phyloP scores from a whole-genome alignment of 495 filamentous ascomycete species.

The Schizothecium vesticola region DNA sequence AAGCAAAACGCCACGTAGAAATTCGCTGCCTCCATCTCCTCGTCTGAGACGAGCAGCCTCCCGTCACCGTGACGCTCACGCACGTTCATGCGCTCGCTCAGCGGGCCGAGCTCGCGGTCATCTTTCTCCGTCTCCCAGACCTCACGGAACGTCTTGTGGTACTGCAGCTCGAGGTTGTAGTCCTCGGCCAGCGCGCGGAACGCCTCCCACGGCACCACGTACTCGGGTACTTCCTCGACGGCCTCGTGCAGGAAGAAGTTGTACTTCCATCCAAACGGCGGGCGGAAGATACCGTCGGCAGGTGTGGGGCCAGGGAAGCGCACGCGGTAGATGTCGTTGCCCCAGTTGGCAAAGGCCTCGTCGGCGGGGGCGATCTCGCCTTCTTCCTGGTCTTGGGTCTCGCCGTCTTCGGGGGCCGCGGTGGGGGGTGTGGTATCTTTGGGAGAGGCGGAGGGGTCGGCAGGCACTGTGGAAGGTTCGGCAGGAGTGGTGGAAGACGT shows the following conservation, averaged over 20 bases:
- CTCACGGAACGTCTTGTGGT: conserved; percentile 81
- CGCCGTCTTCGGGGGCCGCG: conserved; percentile 41
- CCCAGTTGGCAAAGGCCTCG: conserved; percentile 65
- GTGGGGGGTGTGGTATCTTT: background rate
- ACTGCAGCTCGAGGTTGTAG: conserved; percentile 91
- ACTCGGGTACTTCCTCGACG: conserved; percentile 93
- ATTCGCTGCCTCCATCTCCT: conserved; percentile 85
- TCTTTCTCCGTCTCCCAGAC: conserved; percentile 88
- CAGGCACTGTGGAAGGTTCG: background rate
- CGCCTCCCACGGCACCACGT: conserved; percentile 96
- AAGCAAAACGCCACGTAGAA: conserved; percentile 94
- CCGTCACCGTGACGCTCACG: conserved; percentile 61
- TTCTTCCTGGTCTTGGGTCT: conserved; percentile 36
- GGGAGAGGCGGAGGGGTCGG: background rate
- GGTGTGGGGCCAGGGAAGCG: conserved; percentile 77
- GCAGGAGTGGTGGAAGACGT: conserved; percentile 15
- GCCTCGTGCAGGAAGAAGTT: conserved; percentile 93
- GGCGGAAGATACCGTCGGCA: conserved; percentile 77
- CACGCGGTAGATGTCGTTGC: conserved; percentile 86
- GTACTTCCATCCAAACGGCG: conserved; percentile 96
- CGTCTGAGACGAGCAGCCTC: conserved; percentile 58
- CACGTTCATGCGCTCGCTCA: conserved; percentile 94
- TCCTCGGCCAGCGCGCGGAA: conserved; percentile 93
- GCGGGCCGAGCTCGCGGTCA: conserved; percentile 65
- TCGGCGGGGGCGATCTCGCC: conserved; percentile 48